Base-by-base conservation (phyloP, 805 yeast genomes). In the Candida verbasci region DNA sequence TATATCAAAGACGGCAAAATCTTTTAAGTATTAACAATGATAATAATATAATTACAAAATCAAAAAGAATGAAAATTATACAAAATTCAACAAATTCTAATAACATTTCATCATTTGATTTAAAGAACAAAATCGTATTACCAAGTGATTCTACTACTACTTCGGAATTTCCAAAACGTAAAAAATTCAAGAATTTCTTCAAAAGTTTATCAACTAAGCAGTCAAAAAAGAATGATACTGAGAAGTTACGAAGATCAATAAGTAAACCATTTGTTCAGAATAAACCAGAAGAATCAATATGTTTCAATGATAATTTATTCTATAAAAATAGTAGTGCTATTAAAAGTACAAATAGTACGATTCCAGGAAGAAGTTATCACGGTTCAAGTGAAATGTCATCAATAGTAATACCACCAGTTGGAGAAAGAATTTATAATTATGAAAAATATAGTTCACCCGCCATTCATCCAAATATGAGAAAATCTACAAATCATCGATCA, bases 391-490 rank as follows among this genome's bases (percentile, higher is more conserved):
- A 12, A 17, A 18, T 31, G 11, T 35, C 43, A 11, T 22, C 40
- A 4, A 40, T 40, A 8, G 30, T 40, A 10, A 37, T 40, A 17
- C 43, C 43, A 9, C 43, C 43, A 8, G 34, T 40, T 17, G 37
- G 40, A 8, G 14, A 35, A 6, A 26, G 17, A 16, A 25, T 29
- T 12, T n/a, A 26, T 4, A 20, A 34, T 34, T 41, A 40, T 7
- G 15, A 22, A 15, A 16, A 25, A 8, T 40, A 29, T 21, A 15
- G 36, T 6, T 33, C 27, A 18, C 15, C 39, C 4, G 37, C 37
- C 9, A 21, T 36, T 4, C 43, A 40, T 37, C 39, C 42, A 9
- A 39, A 39, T 12, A 23, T n/a, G n/a, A 18, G 18, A 11, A 9
- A 6, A 10, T 12, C 16, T 12, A 24, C 29, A n/a, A 14, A 17